Evolutionary conservation across 148 eudicot species (phyloP), one percentile per base, ranked within the genome.

Genomic region (Mesembryanthemum crystallinum): DNA sequence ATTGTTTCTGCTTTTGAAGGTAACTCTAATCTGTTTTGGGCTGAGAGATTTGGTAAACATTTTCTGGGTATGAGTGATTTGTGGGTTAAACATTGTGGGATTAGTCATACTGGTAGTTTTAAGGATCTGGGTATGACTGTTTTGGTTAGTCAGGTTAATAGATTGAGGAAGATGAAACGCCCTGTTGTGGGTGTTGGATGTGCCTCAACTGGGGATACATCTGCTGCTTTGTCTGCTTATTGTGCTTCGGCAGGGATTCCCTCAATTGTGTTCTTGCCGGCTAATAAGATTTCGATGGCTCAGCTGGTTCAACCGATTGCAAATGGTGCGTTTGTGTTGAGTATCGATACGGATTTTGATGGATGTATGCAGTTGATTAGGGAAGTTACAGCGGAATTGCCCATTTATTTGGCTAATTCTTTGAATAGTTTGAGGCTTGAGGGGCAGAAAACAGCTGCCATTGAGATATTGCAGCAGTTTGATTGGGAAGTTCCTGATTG

Each of bases 401-500:
- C 98, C 0, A 93, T 93, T 12, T 93, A 93, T 71, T 80, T 93
- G 78, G 98, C 97, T 3, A 91, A 91, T 82, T 89, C 91, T 15
- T 75, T 91, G 71, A 91, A 91, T 75, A 91, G 96, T 81, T 82
- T 91, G 82, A 86, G 96, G 80, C 81, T 91, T 3, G 96, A 91
- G 65, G 96, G 96, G 30, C 96, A 91, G 79, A 91, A 91, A 39
- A 91, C 92, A 0, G 92, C 96, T 11, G 96, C 96, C 0, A 86
- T 91, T 58, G 98, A 93, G 80, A 93, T 93, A 30, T 60, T 93
- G 83, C 98, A 93, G 88, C 98, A 93, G 76, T 93, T 93, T 73
- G 91, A 93, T 82, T 93, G 98, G 98, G 84, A 93, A 55, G 98
- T 91, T 21, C 98, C 98, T 0, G 98, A 94, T 85, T 94, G 98